Evolutionary conservation across 2,329 filamentous ascomycete genomes (phyloP).

Genomic region (Beauveria australis): DNA sequence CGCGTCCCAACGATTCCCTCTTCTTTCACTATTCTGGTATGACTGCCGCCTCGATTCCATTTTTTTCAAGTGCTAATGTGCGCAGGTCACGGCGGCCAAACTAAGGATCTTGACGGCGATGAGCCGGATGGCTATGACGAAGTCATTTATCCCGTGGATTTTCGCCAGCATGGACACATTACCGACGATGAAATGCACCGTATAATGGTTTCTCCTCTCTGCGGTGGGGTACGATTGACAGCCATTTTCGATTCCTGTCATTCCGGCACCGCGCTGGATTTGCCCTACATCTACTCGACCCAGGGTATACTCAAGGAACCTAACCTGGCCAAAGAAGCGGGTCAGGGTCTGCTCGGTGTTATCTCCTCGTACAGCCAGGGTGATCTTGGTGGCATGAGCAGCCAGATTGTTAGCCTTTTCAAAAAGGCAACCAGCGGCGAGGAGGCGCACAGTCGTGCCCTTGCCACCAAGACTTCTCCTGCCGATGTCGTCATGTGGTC

Average conservation of each 20-base stretch:
- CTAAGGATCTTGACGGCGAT: conserved; percentile 69
- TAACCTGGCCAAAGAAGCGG: conserved; percentile 60
- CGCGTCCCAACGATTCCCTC: conserved; percentile 82
- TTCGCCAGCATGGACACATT: conserved; percentile 70
- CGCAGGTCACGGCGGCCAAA: conserved; percentile 70
- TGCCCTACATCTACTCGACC: conserved; percentile 62
- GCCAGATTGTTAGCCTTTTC: conserved; percentile 71
- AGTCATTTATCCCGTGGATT: conserved; percentile 78
- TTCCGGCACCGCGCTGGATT: conserved; percentile 56
- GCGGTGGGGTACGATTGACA: conserved; percentile 49
- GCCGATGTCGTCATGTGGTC: conserved; percentile 98
- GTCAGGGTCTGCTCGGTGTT: conserved; percentile 52
- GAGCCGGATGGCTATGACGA: conserved; percentile 78
- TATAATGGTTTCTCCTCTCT: conserved; percentile 56
- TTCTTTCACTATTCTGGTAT: conserved; percentile 96
- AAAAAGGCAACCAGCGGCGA: conserved; percentile 82
- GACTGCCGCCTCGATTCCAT: conserved; percentile 16
- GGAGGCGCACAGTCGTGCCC: conserved; percentile 69
- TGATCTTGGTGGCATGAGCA: conserved; percentile 76
- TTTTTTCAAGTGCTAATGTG: not conserved
- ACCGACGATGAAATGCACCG: conserved; percentile 77
- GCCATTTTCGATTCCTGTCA: conserved; percentile 61
- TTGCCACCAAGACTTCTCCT: conserved; percentile 84
- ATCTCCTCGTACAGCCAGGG: conserved; percentile 56
- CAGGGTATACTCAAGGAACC: conserved; percentile 62